A percentile compares a stretch with the other conserved stretches of the same genome.
Evolutionary conservation across 306 rosid species (phyloP).

Genomic region (Vachellia collinsii): DNA sequence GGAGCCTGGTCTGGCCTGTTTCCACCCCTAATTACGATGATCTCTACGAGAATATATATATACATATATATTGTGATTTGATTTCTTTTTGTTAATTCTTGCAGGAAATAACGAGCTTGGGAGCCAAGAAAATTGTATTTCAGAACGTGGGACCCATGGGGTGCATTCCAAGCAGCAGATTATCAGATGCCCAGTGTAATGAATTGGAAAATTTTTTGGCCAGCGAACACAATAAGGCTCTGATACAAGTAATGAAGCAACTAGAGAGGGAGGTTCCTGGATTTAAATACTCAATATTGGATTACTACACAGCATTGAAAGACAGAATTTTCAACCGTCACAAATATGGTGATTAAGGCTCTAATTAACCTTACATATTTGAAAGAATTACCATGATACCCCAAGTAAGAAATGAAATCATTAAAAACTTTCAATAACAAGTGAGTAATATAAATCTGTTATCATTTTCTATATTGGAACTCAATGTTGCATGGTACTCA

Average conservation of each 20-base stretch:
- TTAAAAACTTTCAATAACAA: too few relatives aligned
- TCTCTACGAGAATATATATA: neutral
- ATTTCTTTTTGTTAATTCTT: neutral
- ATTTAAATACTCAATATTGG: conserved; percentile 34
- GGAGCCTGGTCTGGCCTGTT: too few relatives aligned
- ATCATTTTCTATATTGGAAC: too few relatives aligned
- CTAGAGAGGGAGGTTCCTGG: conserved; percentile 23
- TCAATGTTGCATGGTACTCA: too few relatives aligned
- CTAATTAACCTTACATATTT: neutral
- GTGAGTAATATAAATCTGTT: too few relatives aligned
- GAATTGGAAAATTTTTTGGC: conserved; percentile 2
- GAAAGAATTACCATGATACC: too few relatives aligned
- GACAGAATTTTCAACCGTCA: conserved; percentile 27
- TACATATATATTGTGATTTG: neutral
- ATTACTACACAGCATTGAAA: conserved; percentile 6
- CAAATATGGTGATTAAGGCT: conserved; percentile 19
- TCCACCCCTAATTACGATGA: too few relatives aligned
- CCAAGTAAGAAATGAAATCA: too few relatives aligned
- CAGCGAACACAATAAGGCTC: conserved; percentile 33
- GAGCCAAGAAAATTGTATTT: conserved; percentile 36
- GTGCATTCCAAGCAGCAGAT: conserved; percentile 3
- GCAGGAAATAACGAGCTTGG: conserved; percentile 31
- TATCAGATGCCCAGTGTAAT: neutral
- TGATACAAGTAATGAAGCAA: conserved; percentile 11
- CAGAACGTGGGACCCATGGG: conserved; percentile 30